Percentiles rank a stretch among this genome's conserved stretches.
Conservation (phyloP, 768 basidiomycete genomes). For the Hemileccinum impolitum region DNA sequence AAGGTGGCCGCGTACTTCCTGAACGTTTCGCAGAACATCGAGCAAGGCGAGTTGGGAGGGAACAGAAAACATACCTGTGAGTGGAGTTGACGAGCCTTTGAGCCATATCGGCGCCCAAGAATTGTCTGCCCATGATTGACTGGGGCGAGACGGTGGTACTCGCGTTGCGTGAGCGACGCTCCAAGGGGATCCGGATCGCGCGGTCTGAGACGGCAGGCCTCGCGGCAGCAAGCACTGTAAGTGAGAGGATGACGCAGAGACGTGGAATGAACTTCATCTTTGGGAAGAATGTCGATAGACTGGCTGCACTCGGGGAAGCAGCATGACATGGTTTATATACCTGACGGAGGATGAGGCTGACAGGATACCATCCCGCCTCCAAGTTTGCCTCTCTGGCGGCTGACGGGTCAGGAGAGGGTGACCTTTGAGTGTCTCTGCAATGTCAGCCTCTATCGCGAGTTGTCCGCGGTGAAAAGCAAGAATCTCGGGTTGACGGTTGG, state of each 20-base stretch:
- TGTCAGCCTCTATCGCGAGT: too few relatives aligned
- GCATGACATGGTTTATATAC: slow-evolving; percentile 6
- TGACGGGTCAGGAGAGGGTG: slow-evolving; percentile 1
- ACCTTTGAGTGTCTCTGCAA: too few relatives aligned
- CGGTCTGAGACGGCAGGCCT: slow-evolving; percentile 8
- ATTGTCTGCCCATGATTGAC: neutral
- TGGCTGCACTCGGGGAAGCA: neutral
- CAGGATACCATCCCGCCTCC: neutral
- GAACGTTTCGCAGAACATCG: neutral
- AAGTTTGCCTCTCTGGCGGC: neutral
- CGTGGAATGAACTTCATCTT: slow-evolving; percentile 5
- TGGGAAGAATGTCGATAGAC: neutral
- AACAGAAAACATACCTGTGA: slow-evolving; percentile 3
- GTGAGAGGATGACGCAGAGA: slow-evolving; percentile 4
- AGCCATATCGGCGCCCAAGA: neutral
- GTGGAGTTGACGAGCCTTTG: slow-evolving; percentile 1
- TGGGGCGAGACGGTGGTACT: neutral
- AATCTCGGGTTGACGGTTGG: too few relatives aligned
- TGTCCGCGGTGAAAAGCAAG: too few relatives aligned
- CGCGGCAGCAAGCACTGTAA: neutral
- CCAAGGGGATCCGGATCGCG: slow-evolving; percentile 5
- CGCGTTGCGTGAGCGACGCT: slow-evolving; percentile 3
- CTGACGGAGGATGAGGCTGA: slow-evolving; percentile 13
- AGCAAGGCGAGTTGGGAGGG: neutral
- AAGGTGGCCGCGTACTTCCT: slow-evolving; percentile 45